Evolutionary conservation across 1,139 yeast genomes (phyloP).

Genomic region (Candida frijolesensis): DNA sequence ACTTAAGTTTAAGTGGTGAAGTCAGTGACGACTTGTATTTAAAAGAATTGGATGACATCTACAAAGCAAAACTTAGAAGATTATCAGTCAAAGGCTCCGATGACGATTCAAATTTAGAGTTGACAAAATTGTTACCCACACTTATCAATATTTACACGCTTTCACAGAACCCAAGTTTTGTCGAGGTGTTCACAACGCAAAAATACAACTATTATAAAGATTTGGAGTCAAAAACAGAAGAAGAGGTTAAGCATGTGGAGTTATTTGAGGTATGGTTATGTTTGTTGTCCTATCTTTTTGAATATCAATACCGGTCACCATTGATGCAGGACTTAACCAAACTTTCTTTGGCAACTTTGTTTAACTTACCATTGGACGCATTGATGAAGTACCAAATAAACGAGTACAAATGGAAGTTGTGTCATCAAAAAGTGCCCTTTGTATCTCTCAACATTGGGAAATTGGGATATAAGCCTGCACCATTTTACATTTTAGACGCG

Average conservation of each 20-base stretch:
- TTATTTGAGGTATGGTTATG: slow-evolving; percentile 40
- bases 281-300: slow-evolving; percentile 38
- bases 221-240: slow-evolving; percentile 20
- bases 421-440: slow-evolving; percentile 42
- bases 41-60: slow-evolving; percentile 22
- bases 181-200: slow-evolving; percentile 22
- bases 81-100: slow-evolving; percentile 10
- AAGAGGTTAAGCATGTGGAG: slow-evolving; percentile 22
- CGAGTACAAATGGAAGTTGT: slow-evolving; percentile 45
- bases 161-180: slow-evolving; percentile 25
- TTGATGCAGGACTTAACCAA: slow-evolving; percentile 26
- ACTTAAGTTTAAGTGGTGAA: slow-evolving; percentile 7
- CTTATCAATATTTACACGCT: slow-evolving; percentile 7
- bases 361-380: slow-evolving; percentile 23
- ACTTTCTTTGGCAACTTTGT: slow-evolving; percentile 25
- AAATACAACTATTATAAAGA: slow-evolving; percentile 13
- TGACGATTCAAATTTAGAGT: slow-evolving; percentile 17
- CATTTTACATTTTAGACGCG: slow-evolving; percentile 42
- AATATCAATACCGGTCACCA: slow-evolving; percentile 35
- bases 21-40: slow-evolving; percentile 20
- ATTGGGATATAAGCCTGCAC: slow-evolving; percentile 30
- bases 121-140: slow-evolving; percentile 27
- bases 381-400: slow-evolving; percentile 29
- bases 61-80: slow-evolving; percentile 18
- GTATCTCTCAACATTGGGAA: slow-evolving; percentile 29